Conservation (phyloP, 192 early-diverging fungal species). For the Entomortierella beljakovae region DNA sequence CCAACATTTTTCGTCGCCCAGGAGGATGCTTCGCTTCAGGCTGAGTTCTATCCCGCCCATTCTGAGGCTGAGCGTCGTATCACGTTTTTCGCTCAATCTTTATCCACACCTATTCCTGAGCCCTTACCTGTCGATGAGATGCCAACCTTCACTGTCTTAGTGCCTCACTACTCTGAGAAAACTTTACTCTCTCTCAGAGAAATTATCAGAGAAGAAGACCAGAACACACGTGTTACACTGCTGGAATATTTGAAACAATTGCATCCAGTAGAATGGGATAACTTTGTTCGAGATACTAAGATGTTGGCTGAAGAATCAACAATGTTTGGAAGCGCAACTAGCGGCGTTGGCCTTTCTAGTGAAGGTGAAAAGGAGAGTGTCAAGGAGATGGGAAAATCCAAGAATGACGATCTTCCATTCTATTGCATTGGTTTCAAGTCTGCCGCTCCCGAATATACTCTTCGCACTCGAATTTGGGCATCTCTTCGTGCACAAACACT, state of each 20-base stretch:
- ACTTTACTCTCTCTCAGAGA: conserved; percentile 84
- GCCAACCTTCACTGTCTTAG: conserved; percentile 88
- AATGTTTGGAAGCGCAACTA: conserved; percentile 44
- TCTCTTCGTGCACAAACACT: conserved; percentile 88
- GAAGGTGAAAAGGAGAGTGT: conserved; percentile 36
- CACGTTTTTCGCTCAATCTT: conserved; percentile 87
- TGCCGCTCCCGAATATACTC: conserved; percentile 81
- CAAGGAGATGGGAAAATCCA: conserved; percentile 72
- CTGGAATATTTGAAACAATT: conserved; percentile 86
- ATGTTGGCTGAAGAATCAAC: conserved; percentile 75
- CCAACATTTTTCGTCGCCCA: conserved; percentile 84
- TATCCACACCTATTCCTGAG: conserved; percentile 83
- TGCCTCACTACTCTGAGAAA: conserved; percentile 90
- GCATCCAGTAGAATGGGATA: conserved; percentile 88
- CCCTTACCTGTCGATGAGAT: conserved; percentile 84
- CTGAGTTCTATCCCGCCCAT: conserved; percentile 78
- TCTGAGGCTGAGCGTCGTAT: conserved; percentile 88
- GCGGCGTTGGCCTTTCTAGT: conserved; percentile 26
- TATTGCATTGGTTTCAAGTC: conserved; percentile 87
- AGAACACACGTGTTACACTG: conserved; percentile 82
- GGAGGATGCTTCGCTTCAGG: conserved; percentile 77
- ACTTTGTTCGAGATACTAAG: conserved; percentile 91
- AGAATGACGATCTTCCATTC: conserved; percentile 84
- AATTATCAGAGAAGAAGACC: conserved; percentile 86
- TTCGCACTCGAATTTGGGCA: conserved; percentile 91